Evolutionary conservation across 164 flowering plant genomes (phyloP).

Genomic region (Vitis rupestris): DNA sequence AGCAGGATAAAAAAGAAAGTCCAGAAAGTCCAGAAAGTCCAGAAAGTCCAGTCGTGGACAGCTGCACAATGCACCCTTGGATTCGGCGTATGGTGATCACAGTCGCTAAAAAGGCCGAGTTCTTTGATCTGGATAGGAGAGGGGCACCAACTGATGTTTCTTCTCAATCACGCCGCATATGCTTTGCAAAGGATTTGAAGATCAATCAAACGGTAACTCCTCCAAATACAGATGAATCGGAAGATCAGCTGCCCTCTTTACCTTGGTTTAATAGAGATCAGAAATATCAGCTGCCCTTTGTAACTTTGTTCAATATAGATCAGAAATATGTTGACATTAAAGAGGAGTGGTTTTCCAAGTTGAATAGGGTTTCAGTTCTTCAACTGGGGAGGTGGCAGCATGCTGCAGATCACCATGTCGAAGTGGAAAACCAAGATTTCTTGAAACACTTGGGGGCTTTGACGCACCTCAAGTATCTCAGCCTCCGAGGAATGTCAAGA

Average conservation of each 20-base stretch:
- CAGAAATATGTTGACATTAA: neutral
- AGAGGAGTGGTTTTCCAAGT: neutral
- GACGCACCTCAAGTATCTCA: slow-evolving; percentile 7
- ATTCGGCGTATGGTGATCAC: neutral
- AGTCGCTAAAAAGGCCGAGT: neutral
- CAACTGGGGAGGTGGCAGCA: slow-evolving; percentile 1
- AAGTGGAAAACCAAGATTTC: neutral
- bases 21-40: neutral
- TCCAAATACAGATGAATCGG: too few relatives aligned
- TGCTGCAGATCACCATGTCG: neutral
- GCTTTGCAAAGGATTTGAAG: neutral
- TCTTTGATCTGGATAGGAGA: neutral
- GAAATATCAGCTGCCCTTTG: too few relatives aligned
- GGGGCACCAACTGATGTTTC: neutral
- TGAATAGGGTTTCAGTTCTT: slow-evolving; percentile 1
- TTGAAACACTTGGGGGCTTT: neutral
- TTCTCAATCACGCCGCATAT: neutral
- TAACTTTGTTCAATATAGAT: neutral
- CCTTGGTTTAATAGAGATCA: too few relatives aligned
- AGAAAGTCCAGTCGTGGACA: neutral
- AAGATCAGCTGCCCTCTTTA: too few relatives aligned
- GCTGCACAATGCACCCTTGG: slow-evolving; percentile 1
- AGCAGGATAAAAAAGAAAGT: too few relatives aligned
- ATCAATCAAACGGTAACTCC: too few relatives aligned
- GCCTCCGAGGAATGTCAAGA: slow-evolving; percentile 9